phyloP scores from a whole-genome alignment of 2,329 filamentous ascomycete genomes.

The Sclerotinia spermophila region DNA sequence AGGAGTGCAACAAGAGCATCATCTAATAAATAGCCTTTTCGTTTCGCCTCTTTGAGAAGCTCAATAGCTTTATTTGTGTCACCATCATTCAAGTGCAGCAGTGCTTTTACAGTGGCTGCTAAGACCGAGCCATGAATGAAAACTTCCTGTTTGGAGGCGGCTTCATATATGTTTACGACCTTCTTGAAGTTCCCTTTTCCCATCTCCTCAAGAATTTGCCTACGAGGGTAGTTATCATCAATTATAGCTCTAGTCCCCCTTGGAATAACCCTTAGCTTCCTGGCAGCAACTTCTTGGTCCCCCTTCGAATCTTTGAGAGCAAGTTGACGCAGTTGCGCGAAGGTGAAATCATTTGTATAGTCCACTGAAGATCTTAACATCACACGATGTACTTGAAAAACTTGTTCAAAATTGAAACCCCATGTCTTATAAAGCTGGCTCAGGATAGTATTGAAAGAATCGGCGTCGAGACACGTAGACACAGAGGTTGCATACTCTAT shows the following conservation, averaged over 20 bases:
- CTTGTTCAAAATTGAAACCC: constrained; percentile 29
- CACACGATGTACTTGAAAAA: constrained; percentile 25
- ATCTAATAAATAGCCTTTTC: constrained; percentile 24
- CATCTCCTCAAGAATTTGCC: constrained; percentile 27
- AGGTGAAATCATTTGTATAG: constrained; percentile 23
- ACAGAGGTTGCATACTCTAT: constrained; percentile 29
- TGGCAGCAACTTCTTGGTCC: not conserved
- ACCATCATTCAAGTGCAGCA: constrained; percentile 22
- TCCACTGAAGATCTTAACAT: constrained; percentile 14
- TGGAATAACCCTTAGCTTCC: constrained; percentile 7
- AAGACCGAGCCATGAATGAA: constrained; percentile 20
- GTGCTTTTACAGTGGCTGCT: constrained; percentile 31
- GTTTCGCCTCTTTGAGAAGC: constrained; percentile 29
- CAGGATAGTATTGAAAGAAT: constrained; percentile 34
- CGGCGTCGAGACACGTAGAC: constrained; percentile 24
- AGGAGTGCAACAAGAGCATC: constrained; percentile 28
- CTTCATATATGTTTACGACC: constrained; percentile 31
- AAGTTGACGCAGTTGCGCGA: constrained; percentile 26
- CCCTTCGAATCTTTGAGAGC: constrained; percentile 20
- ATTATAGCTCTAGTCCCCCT: not conserved
- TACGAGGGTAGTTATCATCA: constrained; percentile 20
- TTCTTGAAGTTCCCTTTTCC: constrained; percentile 21
- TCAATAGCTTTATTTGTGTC: constrained; percentile 21
- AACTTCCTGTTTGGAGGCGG: constrained; percentile 21
- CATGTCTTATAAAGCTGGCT: constrained; percentile 28